These are phyloP conservation scores for Trametopsis cervina DNA, from an alignment of 768 basidiomycete genomes.

Conservation along the genomic window DNA sequence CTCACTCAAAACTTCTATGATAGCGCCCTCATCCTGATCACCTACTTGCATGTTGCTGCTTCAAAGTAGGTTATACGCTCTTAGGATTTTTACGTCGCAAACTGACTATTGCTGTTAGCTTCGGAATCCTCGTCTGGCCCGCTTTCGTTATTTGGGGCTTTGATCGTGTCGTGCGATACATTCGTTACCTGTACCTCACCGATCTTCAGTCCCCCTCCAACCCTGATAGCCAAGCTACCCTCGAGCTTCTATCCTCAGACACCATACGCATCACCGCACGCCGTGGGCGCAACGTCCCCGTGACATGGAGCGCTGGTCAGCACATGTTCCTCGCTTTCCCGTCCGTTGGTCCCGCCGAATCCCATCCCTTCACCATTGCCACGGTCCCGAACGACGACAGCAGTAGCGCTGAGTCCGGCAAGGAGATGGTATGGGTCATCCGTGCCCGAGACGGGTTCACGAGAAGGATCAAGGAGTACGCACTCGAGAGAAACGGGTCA, in stretches of 20 bases:
- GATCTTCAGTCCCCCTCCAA: constrained; percentile 23
- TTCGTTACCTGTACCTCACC: constrained; percentile 35
- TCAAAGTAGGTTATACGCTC: constrained; percentile 11
- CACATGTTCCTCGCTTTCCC: constrained; percentile 43
- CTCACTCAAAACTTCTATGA: background rate
- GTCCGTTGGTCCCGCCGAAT: constrained; percentile 37
- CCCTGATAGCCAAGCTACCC: constrained; percentile 23
- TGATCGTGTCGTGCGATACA: constrained; percentile 35
- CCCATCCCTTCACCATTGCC: constrained; percentile 45
- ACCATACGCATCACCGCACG: constrained; percentile 36
- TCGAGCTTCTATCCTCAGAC: constrained; percentile 37
- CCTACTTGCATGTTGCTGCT: constrained; percentile 30
- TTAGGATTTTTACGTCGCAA: background rate
- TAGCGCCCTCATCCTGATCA: constrained; percentile 34
- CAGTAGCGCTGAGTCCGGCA: constrained; percentile 14
- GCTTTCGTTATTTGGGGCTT: constrained; percentile 39
- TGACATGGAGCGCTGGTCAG: constrained; percentile 43
- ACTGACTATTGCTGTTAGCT: constrained; percentile 15
- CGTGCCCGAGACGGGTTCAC: constrained; percentile 47
- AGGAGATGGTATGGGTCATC: constrained; percentile 46
- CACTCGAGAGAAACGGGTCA: constrained; percentile 12
- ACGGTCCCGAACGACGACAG: constrained; percentile 22
- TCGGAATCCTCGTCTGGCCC: constrained; percentile 40
- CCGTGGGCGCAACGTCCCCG: constrained; percentile 25
- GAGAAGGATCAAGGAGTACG: constrained; percentile 19